Evolutionary conservation across 2,329 filamentous ascomycete species (phyloP).

Genomic region (Colletotrichum tanaceti): DNA sequence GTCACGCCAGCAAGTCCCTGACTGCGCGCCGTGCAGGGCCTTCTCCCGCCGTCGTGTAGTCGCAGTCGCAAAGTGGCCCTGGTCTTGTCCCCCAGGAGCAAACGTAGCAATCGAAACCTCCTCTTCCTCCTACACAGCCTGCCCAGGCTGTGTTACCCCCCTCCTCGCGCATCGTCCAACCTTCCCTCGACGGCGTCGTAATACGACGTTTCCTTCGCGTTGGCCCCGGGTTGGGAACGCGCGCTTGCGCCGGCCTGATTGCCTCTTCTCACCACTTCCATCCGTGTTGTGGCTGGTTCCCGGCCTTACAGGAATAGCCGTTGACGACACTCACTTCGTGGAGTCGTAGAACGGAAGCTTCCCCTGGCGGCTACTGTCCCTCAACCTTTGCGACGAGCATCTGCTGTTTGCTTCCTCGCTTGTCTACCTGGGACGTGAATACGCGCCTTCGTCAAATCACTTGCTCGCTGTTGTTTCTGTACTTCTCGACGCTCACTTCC

Average conservation of each 20-base stretch:
- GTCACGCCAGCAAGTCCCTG: constrained; percentile 37
- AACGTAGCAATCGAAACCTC: constrained; percentile 38
- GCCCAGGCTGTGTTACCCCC: constrained; percentile 35
- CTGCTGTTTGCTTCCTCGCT: constrained; percentile 21
- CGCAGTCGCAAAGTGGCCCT: constrained; percentile 33
- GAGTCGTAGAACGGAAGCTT: constrained; percentile 7
- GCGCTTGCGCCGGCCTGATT: constrained; percentile 36
- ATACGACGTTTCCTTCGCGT: constrained; percentile 28
- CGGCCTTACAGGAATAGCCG: not conserved
- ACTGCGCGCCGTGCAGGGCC: constrained; percentile 39
- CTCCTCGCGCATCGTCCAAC: constrained; percentile 35
- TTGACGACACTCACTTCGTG: constrained; percentile 12
- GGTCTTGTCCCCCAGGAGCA: constrained; percentile 25
- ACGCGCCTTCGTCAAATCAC: constrained; percentile 13
- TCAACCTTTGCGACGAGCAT: constrained; percentile 19
- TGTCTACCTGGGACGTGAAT: constrained; percentile 20
- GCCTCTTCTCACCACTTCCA: constrained; percentile 21
- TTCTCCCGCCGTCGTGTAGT: constrained; percentile 14
- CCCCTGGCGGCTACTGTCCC: constrained; percentile 17
- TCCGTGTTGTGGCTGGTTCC: not conserved
- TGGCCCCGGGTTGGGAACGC: constrained; percentile 36
- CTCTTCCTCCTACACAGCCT: constrained; percentile 31
- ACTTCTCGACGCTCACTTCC: constrained; percentile 13
- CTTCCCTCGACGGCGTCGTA: constrained; percentile 32
- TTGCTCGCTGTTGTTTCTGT: constrained; percentile 14